Conservation (phyloP, 2,329 filamentous ascomycete species). For the Xylaria hypoxylon region DNA sequence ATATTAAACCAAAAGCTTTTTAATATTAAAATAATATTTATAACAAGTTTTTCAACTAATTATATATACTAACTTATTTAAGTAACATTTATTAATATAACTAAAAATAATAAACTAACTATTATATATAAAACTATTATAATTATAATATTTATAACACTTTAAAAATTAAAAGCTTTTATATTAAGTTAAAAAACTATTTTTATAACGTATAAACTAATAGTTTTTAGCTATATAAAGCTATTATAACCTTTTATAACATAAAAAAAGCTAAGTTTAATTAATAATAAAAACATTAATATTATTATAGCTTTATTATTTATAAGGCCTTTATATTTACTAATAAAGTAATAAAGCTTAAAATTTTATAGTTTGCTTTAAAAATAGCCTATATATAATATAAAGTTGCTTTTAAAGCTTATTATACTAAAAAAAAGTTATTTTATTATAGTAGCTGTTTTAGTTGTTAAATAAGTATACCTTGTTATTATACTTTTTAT, state of each 20-base stretch:
- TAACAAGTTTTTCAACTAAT: conserved; percentile 11
- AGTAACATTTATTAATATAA: conserved; percentile 7
- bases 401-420: background rate
- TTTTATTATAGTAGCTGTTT: background rate
- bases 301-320: background rate
- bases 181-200: conserved; percentile 13
- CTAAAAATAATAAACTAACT: conserved; percentile 5
- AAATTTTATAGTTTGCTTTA: background rate
- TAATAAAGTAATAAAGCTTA: background rate
- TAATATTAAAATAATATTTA: conserved; percentile 13
- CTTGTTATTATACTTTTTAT: background rate
- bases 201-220: conserved; percentile 15
- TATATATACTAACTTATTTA: conserved; percentile 14
- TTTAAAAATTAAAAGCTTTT: conserved; percentile 8
- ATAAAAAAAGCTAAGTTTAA: conserved; percentile 3
- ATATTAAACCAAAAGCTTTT: conserved; percentile 3
- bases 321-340: background rate
- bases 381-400: conserved; percentile 13
- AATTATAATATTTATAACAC: conserved; percentile 17
- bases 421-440: background rate
- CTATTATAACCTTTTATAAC: too few relatives aligned
- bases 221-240: conserved; percentile 25
- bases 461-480: background rate
- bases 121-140: conserved; percentile 14
- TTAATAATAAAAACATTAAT: background rate